Conservation (phyloP, 148 eudicot genomes). For the Simmondsia chinensis region DNA sequence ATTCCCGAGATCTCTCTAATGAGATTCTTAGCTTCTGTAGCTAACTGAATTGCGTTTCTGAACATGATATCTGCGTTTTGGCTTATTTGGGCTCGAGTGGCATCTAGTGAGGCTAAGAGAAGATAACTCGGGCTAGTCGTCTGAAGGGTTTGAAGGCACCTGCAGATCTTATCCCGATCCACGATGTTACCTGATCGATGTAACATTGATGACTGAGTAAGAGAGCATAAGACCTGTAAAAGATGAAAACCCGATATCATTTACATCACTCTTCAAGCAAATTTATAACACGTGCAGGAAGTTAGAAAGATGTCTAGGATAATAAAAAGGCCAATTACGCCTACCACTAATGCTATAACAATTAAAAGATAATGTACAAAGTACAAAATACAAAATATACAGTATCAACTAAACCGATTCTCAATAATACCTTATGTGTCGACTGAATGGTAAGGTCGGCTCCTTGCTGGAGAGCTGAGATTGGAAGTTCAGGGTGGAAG, state of each 20-base stretch:
- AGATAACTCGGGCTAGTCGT: slow-evolving; percentile 72
- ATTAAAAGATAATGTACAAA: too few species aligned
- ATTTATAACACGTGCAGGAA: too few species aligned
- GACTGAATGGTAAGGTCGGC: slow-evolving; percentile 71
- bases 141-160: slow-evolving; percentile 76
- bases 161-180: slow-evolving; percentile 41
- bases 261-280: too few species aligned
- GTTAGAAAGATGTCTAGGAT: too few species aligned
- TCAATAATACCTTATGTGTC: slow-evolving; percentile 78
- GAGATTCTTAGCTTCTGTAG: slow-evolving; percentile 27
- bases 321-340: too few species aligned
- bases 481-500: slow-evolving; percentile 52
- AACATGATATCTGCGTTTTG: slow-evolving; percentile 27
- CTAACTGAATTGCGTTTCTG: slow-evolving; percentile 32
- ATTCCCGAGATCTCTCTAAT: slow-evolving; percentile 41
- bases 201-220: slow-evolving; percentile 78
- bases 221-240: too few species aligned
- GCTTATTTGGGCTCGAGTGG: slow-evolving; percentile 51
- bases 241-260: too few species aligned
- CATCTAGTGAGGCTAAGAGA: slow-evolving; percentile 68
- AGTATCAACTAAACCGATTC: too few species aligned
- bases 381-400: too few species aligned
- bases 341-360: too few species aligned
- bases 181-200: slow-evolving; percentile 42
- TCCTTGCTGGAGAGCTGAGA: slow-evolving; percentile 62